These are phyloP conservation scores for Phytophthora hibernalis DNA, from an alignment of 352 stramenopile genomes.

Conservation along the genomic window DNA sequence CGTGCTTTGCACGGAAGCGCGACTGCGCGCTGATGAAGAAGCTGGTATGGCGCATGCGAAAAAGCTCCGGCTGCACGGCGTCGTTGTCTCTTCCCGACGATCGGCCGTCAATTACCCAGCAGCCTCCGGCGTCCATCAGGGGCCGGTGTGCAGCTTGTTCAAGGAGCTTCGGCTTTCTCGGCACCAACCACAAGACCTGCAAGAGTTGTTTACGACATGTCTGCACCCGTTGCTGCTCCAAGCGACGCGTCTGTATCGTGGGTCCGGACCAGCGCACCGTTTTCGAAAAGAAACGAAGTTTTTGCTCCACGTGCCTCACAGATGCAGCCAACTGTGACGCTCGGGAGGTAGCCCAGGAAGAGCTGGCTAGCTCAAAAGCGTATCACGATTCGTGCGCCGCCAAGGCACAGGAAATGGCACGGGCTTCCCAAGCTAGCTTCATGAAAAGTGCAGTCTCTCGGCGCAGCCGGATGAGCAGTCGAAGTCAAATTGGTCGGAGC, in stretches of 20 bases:
- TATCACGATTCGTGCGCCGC: conserved; percentile 30
- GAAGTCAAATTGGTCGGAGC: conserved; percentile 18
- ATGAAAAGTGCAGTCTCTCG: conserved; percentile 33
- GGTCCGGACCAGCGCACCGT: conserved; percentile 37
- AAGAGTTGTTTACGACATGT: conserved; percentile 41
- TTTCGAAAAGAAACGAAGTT: conserved; percentile 37
- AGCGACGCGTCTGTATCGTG: conserved; percentile 42
- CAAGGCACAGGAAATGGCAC: conserved; percentile 32
- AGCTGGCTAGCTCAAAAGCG: conserved; percentile 38
- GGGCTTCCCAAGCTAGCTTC: conserved; percentile 21
- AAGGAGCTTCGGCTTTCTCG: conserved; percentile 42
- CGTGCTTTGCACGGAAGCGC: conserved; percentile 38
- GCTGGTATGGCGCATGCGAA: conserved; percentile 53
- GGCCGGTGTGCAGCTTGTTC: conserved; percentile 37
- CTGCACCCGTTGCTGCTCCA: conserved; percentile 42
- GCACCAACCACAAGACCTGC: conserved; percentile 39
- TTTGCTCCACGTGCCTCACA: conserved; percentile 42
- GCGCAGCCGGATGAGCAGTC: conserved; percentile 29
- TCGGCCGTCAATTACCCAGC: conserved; percentile 12
- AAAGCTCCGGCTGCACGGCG: conserved; percentile 28
- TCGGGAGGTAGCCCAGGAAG: conserved; percentile 41
- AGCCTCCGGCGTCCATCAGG: conserved; percentile 14
- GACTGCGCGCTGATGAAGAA: conserved; percentile 63
- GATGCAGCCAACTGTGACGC: conserved; percentile 44
- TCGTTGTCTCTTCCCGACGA: conserved; percentile 17